phyloP scores from a whole-genome alignment of 495 filamentous ascomycete genomes.

The Penicillium diatomitis region DNA sequence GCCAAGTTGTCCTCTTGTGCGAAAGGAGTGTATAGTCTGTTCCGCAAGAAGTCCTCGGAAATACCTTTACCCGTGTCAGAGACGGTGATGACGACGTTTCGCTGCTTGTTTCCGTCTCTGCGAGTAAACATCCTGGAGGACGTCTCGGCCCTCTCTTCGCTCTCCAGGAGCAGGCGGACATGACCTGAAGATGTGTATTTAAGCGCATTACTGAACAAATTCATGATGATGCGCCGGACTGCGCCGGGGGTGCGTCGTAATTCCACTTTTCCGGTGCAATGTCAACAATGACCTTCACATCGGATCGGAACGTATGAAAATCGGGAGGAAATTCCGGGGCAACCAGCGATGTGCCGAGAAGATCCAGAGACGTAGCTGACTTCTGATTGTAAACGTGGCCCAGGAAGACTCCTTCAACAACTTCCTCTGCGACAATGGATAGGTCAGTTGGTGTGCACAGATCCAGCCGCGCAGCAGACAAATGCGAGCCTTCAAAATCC shows the following conservation, averaged over 20 bases:
- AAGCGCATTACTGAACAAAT: conserved; percentile 69
- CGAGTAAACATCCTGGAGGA: conserved; percentile 7
- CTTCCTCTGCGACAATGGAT: conserved; percentile 33
- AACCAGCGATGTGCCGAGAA: conserved; percentile 2
- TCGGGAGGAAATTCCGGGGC: not conserved
- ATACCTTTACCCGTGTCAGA: conserved; percentile 29
- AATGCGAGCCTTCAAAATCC: conserved; percentile 5
- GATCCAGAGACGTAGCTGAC: conserved; percentile 11
- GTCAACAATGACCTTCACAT: conserved; percentile 53
- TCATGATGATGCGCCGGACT: conserved; percentile 65
- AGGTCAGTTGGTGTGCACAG: conserved; percentile 27
- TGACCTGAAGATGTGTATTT: conserved; percentile 63
- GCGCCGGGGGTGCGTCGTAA: conserved; percentile 62
- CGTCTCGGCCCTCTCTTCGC: conserved; percentile 17
- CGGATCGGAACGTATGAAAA: not conserved
- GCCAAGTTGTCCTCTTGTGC: conserved; percentile 39
- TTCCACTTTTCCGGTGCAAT: conserved; percentile 49
- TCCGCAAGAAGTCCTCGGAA: conserved; percentile 31
- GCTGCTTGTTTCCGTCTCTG: conserved; percentile 8
- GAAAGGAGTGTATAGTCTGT: conserved; percentile 36
- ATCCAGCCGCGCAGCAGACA: conserved; percentile 27
- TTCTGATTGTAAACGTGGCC: conserved; percentile 33
- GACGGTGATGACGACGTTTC: conserved; percentile 25
- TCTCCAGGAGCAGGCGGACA: conserved; percentile 50
- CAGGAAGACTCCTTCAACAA: conserved; percentile 39